Evolutionary conservation across 108 stramenopile species (phyloP), one percentile per base, ranked within the genome.

Genomic region (Epithemia pelagica): DNA sequence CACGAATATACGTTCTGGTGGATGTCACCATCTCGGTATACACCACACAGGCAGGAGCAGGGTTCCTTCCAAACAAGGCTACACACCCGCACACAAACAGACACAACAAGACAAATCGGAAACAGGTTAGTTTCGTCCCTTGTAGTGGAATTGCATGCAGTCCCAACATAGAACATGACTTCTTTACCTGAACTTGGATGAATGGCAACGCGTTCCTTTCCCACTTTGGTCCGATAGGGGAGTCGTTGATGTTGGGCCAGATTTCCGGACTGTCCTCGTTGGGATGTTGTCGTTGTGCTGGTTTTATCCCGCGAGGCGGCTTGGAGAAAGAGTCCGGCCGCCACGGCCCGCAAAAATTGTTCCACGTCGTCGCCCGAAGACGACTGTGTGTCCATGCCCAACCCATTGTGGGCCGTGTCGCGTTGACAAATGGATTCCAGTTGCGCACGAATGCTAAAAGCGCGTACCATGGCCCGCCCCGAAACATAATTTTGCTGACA

Each of bases 31-130:
- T 67, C 72, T 99, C 98, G 28, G 94, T 92, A 74, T 96, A 99
- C 57, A 96, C 89, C 30, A 98, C 96, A 73, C 92, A 95, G 57
- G 94, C 81, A 0, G 92, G 88, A 31, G 92, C 89, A 0, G 96
- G 97, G 63, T 91, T 91, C 61, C 95, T 79, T 51, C 92, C 90
- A 80, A 98, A 99, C 63, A 99, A 55, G 10, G 89, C 81, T n/a
- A n/a, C n/a, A n/a, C n/a, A n/a, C n/a, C n/a, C n/a, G n/a, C n/a
- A n/a, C n/a, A n/a, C n/a, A n/a, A n/a, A n/a, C n/a, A n/a, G n/a
- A n/a, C n/a, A n/a, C n/a, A n/a, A n/a, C n/a, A n/a, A n/a, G n/a
- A n/a, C n/a, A n/a, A n/a, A n/a, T n/a, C n/a, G n/a, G 15, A 71
- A 78, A 20, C 21, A 53, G n/a, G 52, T 53, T 53, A 53, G n/a